Conservation (phyloP, 2,329 filamentous ascomycete species). For the Neoscytalidium dimidiatum region DNA sequence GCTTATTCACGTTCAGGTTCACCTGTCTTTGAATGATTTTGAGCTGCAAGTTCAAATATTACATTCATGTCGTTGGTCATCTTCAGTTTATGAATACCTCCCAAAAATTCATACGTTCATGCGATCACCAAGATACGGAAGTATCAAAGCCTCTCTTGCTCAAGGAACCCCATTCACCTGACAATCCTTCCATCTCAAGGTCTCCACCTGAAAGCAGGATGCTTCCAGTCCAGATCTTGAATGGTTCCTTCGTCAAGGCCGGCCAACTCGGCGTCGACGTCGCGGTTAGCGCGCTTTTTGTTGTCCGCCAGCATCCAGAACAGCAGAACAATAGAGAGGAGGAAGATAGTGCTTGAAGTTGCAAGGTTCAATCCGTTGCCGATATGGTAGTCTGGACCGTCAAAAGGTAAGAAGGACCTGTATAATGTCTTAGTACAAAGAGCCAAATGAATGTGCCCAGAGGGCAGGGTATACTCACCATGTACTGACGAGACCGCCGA, state of each 20-base stretch:
- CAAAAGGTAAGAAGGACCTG: slow-evolving; percentile 63
- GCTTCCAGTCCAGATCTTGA: slow-evolving; percentile 65
- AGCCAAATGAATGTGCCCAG: too few species aligned
- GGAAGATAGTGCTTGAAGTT: slow-evolving; percentile 57
- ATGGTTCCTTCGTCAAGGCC: slow-evolving; percentile 57
- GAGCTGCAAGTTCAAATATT: too few species aligned
- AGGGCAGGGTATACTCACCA: too few species aligned
- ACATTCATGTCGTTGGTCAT: too few species aligned
- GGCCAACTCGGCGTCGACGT: slow-evolving; percentile 58
- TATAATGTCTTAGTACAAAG: too few species aligned
- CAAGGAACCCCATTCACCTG: too few species aligned
- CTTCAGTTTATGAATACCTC: too few species aligned
- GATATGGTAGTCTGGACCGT: slow-evolving; percentile 67
- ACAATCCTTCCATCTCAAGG: slow-evolving; percentile 20
- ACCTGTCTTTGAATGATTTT: too few species aligned
- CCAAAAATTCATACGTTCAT: too few species aligned
- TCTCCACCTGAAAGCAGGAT: slow-evolving; percentile 66
- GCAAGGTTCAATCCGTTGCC: slow-evolving; percentile 72
- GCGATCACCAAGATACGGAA: too few species aligned
- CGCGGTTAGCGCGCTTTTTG: slow-evolving; percentile 54
- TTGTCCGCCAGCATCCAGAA: slow-evolving; percentile 68
- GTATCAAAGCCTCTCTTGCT: too few species aligned
- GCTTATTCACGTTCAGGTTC: too few species aligned
- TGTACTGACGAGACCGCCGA: slow-evolving; percentile 68
- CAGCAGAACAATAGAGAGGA: slow-evolving; percentile 53